phyloP scores from a whole-genome alignment of 2,329 filamentous ascomycete genomes.

The Colletotrichum chlorophyti region DNA sequence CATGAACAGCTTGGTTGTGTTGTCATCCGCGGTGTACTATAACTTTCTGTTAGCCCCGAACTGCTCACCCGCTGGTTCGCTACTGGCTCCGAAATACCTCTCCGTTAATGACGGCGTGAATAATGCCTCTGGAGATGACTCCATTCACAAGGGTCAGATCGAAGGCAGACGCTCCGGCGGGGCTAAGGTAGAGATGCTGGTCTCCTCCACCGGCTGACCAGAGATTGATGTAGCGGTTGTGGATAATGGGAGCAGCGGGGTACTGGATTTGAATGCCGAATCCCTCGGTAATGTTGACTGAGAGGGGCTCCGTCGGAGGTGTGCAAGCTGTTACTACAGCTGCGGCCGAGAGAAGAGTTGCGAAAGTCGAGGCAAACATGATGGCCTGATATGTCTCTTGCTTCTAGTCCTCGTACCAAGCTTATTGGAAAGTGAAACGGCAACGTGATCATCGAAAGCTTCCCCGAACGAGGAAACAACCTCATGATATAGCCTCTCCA shows the following conservation, averaged over 20 bases:
- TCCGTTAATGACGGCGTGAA: constrained; percentile 50
- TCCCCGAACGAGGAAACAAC: neutral
- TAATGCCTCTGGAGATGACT: constrained; percentile 38
- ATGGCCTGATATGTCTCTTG: neutral
- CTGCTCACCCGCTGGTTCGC: neutral
- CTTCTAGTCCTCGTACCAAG: too few species aligned
- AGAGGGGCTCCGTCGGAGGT: constrained; percentile 36
- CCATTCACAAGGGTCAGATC: constrained; percentile 46
- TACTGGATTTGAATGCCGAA: constrained; percentile 48
- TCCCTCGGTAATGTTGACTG: constrained; percentile 40
- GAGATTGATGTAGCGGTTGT: constrained; percentile 46
- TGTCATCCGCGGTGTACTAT: constrained; percentile 48
- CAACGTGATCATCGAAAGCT: neutral
- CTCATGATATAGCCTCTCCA: neutral
- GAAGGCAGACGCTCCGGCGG: constrained; percentile 43
- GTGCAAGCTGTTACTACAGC: constrained; percentile 38
- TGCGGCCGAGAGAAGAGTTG: constrained; percentile 26
- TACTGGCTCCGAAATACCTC: constrained; percentile 49
- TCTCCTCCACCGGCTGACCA: constrained; percentile 45
- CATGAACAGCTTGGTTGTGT: constrained; percentile 57
- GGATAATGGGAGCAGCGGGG: constrained; percentile 39
- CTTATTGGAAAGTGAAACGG: too few species aligned
- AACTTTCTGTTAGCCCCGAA: neutral
- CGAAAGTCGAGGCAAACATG: constrained; percentile 1
- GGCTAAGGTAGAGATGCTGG: constrained; percentile 46